phyloP scores from a whole-genome alignment of 192 early-diverging fungal genomes.

The Helicostylum pulchrum region DNA sequence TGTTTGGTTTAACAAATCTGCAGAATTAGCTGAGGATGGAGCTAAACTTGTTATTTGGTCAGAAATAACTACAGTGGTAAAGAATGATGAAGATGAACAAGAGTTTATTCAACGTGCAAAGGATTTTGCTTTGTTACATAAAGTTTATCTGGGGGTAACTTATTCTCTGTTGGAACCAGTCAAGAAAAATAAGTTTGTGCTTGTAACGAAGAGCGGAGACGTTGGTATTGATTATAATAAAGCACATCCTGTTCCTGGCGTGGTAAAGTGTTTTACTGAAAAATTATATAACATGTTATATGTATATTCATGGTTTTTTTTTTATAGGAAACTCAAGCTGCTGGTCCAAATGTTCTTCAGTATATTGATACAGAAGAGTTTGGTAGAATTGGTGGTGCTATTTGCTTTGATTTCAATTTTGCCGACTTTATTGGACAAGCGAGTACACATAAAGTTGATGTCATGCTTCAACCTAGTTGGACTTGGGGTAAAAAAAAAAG shows the following conservation, averaged over 20 bases:
- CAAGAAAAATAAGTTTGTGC: slow-evolving; percentile 38
- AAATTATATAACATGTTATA: background rate
- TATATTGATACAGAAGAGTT: slow-evolving; percentile 33
- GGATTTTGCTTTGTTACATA: slow-evolving; percentile 1
- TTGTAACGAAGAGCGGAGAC: slow-evolving; percentile 32
- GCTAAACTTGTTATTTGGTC: slow-evolving; percentile 21
- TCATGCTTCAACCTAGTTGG: slow-evolving; percentile 47
- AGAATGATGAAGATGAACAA: background rate
- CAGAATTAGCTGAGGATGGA: slow-evolving; percentile 18
- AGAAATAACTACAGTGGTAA: slow-evolving; percentile 6
- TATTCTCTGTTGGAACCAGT: slow-evolving; percentile 6
- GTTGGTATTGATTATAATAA: slow-evolving; percentile 43
- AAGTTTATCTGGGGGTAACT: slow-evolving; percentile 4
- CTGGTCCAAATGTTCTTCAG: slow-evolving; percentile 36
- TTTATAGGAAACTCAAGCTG: slow-evolving; percentile 20
- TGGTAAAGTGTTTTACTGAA: background rate
- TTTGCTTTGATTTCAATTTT: slow-evolving; percentile 51
- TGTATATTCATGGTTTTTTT: background rate
- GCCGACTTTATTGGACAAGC: slow-evolving; percentile 40
- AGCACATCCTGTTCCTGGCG: slow-evolving; percentile 41
- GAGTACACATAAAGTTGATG: slow-evolving; percentile 38
- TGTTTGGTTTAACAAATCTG: slow-evolving; percentile 12
- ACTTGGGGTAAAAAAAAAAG: slow-evolving; percentile 36
- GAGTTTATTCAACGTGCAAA: slow-evolving; percentile 5
- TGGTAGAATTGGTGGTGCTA: slow-evolving; percentile 38